A percentile compares a stretch with the other conserved stretches of the same genome.
Conservation (phyloP, 164 flowering plant species). For the Umbellularia californica region DNA sequence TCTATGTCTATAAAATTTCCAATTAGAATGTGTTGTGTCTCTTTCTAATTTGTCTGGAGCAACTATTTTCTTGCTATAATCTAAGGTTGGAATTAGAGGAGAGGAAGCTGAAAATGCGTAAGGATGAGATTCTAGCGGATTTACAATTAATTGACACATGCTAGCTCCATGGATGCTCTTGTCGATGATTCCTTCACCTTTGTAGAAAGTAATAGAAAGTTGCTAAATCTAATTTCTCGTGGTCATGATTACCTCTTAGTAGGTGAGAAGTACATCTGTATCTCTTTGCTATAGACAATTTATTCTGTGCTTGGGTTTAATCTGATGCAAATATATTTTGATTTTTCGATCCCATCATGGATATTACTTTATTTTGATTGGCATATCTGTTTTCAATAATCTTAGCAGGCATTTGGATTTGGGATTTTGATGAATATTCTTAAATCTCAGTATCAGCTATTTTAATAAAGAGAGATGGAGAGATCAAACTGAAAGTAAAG, state of each 20-base stretch:
- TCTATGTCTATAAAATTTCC: slow-evolving; percentile 23
- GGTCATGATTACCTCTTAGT: not conserved
- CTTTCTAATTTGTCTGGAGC: slow-evolving; percentile 29
- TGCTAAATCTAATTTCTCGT: slow-evolving; percentile 5
- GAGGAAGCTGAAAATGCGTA: slow-evolving; percentile 22
- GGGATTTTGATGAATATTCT: not conserved
- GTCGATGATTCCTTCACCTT: slow-evolving; percentile 19
- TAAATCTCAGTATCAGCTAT: not conserved
- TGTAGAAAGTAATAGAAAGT: slow-evolving; percentile 31
- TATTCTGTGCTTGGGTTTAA: slow-evolving; percentile 3
- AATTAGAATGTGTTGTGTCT: slow-evolving; percentile 5
- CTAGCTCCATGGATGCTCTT: not conserved
- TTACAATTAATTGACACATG: slow-evolving; percentile 18
- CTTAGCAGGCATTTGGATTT: slow-evolving; percentile 14
- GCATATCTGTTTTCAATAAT: slow-evolving; percentile 21
- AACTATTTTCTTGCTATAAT: slow-evolving; percentile 40
- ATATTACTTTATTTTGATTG: slow-evolving; percentile 15
- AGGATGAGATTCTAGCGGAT: slow-evolving; percentile 24
- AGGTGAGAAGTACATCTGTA: too few relatives aligned
- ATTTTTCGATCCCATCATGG: not conserved
- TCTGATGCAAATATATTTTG: slow-evolving; percentile 4
- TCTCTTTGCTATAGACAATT: not conserved
- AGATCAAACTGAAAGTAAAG: not conserved
- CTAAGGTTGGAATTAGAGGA: slow-evolving; percentile 24
- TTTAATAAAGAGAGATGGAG: slow-evolving; percentile 9